Evolutionary conservation across 2,329 filamentous ascomycete species (phyloP).

Genomic region (Colletotrichum chlorophyti): DNA sequence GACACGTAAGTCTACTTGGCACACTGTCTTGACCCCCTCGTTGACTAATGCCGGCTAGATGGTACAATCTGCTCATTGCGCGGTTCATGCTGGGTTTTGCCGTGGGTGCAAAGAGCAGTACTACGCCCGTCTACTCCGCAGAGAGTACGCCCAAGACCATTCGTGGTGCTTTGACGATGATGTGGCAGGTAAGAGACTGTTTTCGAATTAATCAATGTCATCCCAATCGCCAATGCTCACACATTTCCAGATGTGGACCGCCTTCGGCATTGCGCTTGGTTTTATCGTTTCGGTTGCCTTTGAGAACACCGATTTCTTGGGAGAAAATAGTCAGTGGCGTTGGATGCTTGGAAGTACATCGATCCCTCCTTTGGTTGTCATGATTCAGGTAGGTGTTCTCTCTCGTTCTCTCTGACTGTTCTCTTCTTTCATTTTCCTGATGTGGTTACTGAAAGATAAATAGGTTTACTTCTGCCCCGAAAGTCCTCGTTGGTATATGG

Average conservation of each 20-base stretch:
- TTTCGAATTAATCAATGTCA: neutral
- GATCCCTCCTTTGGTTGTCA: conserved; percentile 57
- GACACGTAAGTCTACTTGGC: conserved; percentile 63
- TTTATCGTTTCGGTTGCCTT: conserved; percentile 44
- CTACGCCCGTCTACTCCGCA: conserved; percentile 43
- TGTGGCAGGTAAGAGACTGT: conserved; percentile 38
- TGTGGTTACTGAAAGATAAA: neutral
- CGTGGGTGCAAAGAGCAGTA: conserved; percentile 44
- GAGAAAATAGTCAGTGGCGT: conserved; percentile 38
- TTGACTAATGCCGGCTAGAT: conserved; percentile 50
- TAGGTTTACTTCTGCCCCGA: conserved; percentile 60
- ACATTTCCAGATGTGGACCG: conserved; percentile 32
- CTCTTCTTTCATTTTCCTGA: neutral
- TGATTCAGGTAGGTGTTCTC: conserved; percentile 43
- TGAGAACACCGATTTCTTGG: conserved; percentile 40
- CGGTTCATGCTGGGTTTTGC: conserved; percentile 45
- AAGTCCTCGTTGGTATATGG: conserved; percentile 61
- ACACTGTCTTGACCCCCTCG: no score
- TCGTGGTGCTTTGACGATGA: conserved; percentile 46
- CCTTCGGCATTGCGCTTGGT: conserved; percentile 48
- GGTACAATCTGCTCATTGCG: conserved; percentile 38
- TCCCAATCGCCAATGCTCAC: no score
- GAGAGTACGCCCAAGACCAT: conserved; percentile 46
- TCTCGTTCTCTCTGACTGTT: neutral
- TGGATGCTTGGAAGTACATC: conserved; percentile 58